phyloP scores from a whole-genome alignment of 176 grass and related monocot species.

The Otatea glauca region DNA sequence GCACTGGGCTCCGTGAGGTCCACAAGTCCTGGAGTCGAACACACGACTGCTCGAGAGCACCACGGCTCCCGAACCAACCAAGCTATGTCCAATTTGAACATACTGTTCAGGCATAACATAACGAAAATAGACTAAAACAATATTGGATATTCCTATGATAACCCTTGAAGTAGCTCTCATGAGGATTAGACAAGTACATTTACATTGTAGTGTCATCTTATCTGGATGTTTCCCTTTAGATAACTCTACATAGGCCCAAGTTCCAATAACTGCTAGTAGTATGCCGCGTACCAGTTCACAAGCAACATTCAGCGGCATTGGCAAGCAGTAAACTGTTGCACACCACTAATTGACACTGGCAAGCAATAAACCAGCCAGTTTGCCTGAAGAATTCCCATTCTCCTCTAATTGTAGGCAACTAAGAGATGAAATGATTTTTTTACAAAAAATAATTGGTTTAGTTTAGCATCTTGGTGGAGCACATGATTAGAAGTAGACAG shows the following conservation, averaged over 20 bases:
- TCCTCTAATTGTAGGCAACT: not conserved
- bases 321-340: not conserved
- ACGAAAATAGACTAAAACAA: not conserved
- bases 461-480: not conserved
- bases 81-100: not conserved
- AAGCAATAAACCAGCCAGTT: slow-evolving; percentile 19
- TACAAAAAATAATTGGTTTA: not conserved
- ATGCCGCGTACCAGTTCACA: not conserved
- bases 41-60: too few species aligned
- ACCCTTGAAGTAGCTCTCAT: slow-evolving; percentile 1
- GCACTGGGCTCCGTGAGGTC: too few species aligned
- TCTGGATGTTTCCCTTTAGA: not conserved
- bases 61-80: too few species aligned
- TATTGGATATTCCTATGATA: not conserved
- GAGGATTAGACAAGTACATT: not conserved
- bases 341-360: not conserved
- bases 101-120: not conserved
- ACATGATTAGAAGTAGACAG: not conserved
- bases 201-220: slow-evolving; percentile 6
- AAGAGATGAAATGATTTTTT: slow-evolving; percentile 14
- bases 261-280: slow-evolving; percentile 11
- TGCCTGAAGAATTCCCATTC: not conserved
- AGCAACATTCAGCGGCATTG: not conserved
- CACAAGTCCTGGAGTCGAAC: too few species aligned
- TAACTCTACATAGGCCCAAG: not conserved